These are phyloP conservation scores for Rheum nobile DNA, from an alignment of 148 eudicot species.

Conservation along the genomic window DNA sequence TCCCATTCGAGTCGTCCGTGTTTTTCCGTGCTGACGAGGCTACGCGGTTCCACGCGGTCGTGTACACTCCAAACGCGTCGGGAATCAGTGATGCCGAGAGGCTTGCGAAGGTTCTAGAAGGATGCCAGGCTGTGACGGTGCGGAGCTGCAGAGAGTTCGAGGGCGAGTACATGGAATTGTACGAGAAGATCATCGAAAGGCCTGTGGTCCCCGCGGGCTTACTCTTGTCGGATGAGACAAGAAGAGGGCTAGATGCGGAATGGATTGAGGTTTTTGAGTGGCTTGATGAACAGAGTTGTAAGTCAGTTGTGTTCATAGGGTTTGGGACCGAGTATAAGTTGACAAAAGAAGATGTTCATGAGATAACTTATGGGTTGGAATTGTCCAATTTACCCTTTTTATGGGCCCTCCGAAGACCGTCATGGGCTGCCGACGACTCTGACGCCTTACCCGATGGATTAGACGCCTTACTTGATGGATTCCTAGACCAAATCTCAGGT, in stretches of 20 bases:
- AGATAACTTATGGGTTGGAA: slow-evolving; percentile 17
- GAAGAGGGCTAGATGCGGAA: neutral
- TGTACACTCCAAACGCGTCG: too few species aligned
- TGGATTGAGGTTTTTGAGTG: slow-evolving; percentile 15
- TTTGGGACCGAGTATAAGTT: slow-evolving; percentile 18
- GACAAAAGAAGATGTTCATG: slow-evolving; percentile 9
- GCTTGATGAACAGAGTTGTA: slow-evolving; percentile 13
- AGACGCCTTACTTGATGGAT: too few species aligned
- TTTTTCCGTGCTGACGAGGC: slow-evolving; percentile 7
- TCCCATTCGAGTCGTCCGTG: slow-evolving; percentile 11
- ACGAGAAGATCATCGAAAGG: neutral
- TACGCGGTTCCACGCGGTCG: too few species aligned
- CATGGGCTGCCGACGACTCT: slow-evolving; percentile 4
- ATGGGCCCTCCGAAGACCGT: slow-evolving; percentile 14
- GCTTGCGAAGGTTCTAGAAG: slow-evolving; percentile 10
- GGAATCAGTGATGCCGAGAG: too few species aligned
- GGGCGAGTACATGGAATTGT: slow-evolving; percentile 11
- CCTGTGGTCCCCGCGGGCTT: slow-evolving; percentile 15
- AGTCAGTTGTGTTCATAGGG: slow-evolving; percentile 18
- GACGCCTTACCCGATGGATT: slow-evolving; percentile 7
- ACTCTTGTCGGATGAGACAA: neutral
- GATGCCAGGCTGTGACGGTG: neutral
- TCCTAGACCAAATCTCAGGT: neutral
- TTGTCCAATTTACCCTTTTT: slow-evolving; percentile 13
- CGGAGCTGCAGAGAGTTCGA: slow-evolving; percentile 14